Base-by-base conservation (phyloP, 2,329 filamentous ascomycete genomes). In the Fusarium tricinctum region DNA sequence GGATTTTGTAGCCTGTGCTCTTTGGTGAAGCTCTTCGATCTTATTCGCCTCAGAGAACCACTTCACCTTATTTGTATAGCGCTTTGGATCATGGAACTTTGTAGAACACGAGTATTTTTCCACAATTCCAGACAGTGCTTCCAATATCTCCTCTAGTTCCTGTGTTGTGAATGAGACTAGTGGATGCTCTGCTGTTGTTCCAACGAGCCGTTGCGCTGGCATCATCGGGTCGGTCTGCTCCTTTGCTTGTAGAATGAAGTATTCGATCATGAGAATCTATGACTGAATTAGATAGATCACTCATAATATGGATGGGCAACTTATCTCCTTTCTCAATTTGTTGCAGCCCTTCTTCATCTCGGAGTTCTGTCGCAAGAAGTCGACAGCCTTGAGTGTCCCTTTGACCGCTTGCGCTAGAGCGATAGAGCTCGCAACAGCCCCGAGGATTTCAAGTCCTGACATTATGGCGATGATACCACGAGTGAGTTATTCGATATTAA, bases 381-480 rank as follows among this genome's bases (percentile, higher is more conserved):
- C 56, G 3, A 68, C 2, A 8, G 51, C 55, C 9, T 65, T 70
- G 17, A 65, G 26, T 1, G 45, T 54, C 4, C 58, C 53, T 22
- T 67, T 15, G 6, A 67, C 51, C 0, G 56, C 58, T 23, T 70
- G 48, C 0, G 8, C 58, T 13, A 70, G 23, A 9, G 67, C 63
- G 8, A 70, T 20, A 2, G 67, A 68, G 23, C 63, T 65, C 0
- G 58, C 63, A 5, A 70, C 12, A 4, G 58, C 67, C 1, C 67
- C 67, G 1, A 68, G 45, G 8, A 70, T 57, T 39, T 70, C 67
- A 1, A 68, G n/a, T 0, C 58, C 62, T 0, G 63, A 69, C 66
- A 70, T 68, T 2, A 0, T 2, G 12, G 7, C 4, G 8, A 15
- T 35, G 28, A 30, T 22, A n/a, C 12, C 13, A 33, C 8, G 33